These are phyloP conservation scores for Nannizziopsis barbatae DNA, from an alignment of 2,329 filamentous ascomycete genomes.

Conservation along the genomic window DNA sequence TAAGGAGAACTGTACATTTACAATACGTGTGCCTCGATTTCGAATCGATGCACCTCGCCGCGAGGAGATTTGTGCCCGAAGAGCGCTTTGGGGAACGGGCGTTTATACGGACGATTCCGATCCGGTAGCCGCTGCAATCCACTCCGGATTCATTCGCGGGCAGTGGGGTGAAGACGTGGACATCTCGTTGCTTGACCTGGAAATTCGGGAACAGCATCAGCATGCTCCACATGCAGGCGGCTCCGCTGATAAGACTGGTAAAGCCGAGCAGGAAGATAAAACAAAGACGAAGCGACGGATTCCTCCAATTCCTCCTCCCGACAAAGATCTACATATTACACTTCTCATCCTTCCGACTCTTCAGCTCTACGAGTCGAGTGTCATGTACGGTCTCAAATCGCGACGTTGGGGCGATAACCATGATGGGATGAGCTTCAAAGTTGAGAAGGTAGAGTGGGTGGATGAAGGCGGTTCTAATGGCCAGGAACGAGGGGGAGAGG, in stretches of 20 bases:
- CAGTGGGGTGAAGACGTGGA: slow-evolving; percentile 76
- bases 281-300: slow-evolving; percentile 20
- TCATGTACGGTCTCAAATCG: slow-evolving; percentile 70
- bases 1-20: slow-evolving; percentile 82
- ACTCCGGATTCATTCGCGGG: slow-evolving; percentile 82
- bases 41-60: slow-evolving; percentile 60
- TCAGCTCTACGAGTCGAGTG: slow-evolving; percentile 62
- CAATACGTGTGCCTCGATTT: slow-evolving; percentile 70
- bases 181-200: slow-evolving; percentile 50
- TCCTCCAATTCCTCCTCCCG: slow-evolving; percentile 44
- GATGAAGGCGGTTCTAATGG: slow-evolving; percentile 50
- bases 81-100: slow-evolving; percentile 83
- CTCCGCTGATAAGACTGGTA: slow-evolving; percentile 2
- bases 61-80: slow-evolving; percentile 70
- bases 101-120: slow-evolving; percentile 96
- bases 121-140: slow-evolving; percentile 81
- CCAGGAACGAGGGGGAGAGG: slow-evolving; percentile 38
- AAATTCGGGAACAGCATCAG: slow-evolving; percentile 39
- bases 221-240: slow-evolving; percentile 26
- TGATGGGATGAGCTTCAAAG: slow-evolving; percentile 81
- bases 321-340: slow-evolving; percentile 77
- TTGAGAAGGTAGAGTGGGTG: slow-evolving; percentile 73
- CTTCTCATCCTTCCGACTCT: slow-evolving; percentile 71
- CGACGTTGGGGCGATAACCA: slow-evolving; percentile 66
- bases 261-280: slow-evolving; percentile 8